Conservation (phyloP, 2,329 filamentous ascomycete species). For the Alternaria rosae region DNA sequence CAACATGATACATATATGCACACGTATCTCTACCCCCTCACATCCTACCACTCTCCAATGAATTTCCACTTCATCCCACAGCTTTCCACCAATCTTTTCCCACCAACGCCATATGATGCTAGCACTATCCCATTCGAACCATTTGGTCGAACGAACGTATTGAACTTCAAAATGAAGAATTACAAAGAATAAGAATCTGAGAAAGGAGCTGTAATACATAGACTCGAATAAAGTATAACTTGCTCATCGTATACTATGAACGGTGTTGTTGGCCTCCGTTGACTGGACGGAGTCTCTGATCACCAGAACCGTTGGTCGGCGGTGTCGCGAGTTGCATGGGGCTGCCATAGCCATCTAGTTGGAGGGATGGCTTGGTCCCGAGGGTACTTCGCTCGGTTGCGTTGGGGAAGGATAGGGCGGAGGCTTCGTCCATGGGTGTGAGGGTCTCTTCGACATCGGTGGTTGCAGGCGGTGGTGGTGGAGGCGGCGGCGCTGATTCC, state of each 20-base stretch:
- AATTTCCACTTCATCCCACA: not conserved
- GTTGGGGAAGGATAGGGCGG: slow-evolving; percentile 10
- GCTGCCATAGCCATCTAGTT: slow-evolving; percentile 30
- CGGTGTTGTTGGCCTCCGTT: not conserved
- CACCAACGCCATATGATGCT: slow-evolving; percentile 10
- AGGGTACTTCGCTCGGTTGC: slow-evolving; percentile 24
- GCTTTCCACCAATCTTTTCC: not conserved
- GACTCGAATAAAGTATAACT: not conserved
- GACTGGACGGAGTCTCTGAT: slow-evolving; percentile 15
- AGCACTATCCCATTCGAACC: slow-evolving; percentile 1
- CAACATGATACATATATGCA: not conserved
- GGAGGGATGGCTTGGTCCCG: slow-evolving; percentile 11
- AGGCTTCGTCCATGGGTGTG: slow-evolving; percentile 36
- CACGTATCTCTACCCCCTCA: not conserved
- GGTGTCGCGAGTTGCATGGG: slow-evolving; percentile 57
- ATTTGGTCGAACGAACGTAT: not conserved
- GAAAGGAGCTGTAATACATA: slow-evolving; percentile 1
- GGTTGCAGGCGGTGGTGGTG: slow-evolving; percentile 47
- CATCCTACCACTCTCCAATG: not conserved
- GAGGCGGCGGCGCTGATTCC: slow-evolving; percentile 53
- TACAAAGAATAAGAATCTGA: slow-evolving; percentile 10
- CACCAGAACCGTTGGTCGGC: slow-evolving; percentile 45
- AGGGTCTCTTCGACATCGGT: slow-evolving; percentile 38
- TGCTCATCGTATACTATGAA: not conserved
- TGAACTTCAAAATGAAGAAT: not conserved